phyloP scores from a whole-genome alignment of 352 stramenopile species.

The Phytophthora fragariae region DNA sequence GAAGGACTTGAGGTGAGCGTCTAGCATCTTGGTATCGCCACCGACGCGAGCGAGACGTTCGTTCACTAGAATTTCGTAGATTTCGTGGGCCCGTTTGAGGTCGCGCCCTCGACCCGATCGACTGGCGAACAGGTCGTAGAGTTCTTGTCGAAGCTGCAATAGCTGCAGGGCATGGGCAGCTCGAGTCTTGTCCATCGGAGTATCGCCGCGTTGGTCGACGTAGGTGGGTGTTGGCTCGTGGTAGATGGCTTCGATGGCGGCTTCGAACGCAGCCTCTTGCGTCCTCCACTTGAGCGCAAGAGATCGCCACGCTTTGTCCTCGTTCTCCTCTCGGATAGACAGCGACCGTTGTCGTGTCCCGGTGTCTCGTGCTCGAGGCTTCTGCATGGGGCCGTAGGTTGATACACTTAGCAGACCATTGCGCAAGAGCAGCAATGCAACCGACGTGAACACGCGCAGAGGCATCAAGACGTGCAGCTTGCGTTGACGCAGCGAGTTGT shows the following conservation, averaged over 20 bases:
- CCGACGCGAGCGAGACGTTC: constrained; percentile 35
- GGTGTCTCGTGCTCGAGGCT: neutral
- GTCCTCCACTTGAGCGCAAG: constrained; percentile 66
- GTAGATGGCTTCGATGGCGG: constrained; percentile 56
- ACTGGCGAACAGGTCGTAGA: constrained; percentile 59
- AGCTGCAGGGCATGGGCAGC: constrained; percentile 42
- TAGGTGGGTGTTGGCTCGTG: constrained; percentile 9
- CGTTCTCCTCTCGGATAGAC: constrained; percentile 39
- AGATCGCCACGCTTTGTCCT: constrained; percentile 54
- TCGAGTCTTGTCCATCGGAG: constrained; percentile 20
- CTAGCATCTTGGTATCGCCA: constrained; percentile 20
- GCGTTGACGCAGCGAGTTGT: constrained; percentile 72
- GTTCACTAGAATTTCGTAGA: constrained; percentile 45
- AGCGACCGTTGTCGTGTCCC: constrained; percentile 22
- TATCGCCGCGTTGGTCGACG: neutral
- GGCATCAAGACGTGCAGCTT: constrained; percentile 62
- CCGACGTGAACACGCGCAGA: constrained; percentile 66
- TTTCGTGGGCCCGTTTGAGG: constrained; percentile 45
- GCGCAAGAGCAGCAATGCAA: constrained; percentile 66
- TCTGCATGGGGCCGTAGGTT: constrained; percentile 52
- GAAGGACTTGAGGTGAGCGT: constrained; percentile 9
- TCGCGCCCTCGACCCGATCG: constrained; percentile 33
- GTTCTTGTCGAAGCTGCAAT: constrained; percentile 59
- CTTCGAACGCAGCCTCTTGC: constrained; percentile 62
- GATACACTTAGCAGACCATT: constrained; percentile 68